These are phyloP conservation scores for Hortiboletus campestris DNA, from an alignment of 768 basidiomycete species.

Conservation along the genomic window DNA sequence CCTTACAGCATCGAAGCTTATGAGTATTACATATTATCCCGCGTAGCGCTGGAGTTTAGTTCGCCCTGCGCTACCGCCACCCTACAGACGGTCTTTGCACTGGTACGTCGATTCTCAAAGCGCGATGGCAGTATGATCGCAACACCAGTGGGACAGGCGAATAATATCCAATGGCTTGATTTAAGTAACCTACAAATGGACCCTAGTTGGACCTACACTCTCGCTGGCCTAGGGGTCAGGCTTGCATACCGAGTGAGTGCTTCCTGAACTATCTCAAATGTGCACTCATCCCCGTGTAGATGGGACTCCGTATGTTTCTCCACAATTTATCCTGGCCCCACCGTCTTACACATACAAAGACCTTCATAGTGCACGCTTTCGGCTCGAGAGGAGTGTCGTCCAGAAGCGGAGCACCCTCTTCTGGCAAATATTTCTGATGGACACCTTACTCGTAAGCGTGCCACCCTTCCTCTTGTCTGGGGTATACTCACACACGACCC, in stretches of 20 bases:
- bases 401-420: conserved; percentile 56
- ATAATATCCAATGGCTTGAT: conserved; percentile 50
- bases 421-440: conserved; percentile 66
- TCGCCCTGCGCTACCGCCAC: conserved; percentile 50
- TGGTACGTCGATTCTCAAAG: conserved; percentile 40
- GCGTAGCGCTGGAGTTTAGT: conserved; percentile 49
- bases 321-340: neutral
- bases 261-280: neutral
- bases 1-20: conserved; percentile 53
- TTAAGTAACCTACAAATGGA: conserved; percentile 50
- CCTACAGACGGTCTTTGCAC: conserved; percentile 49
- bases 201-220: conserved; percentile 52
- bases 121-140: neutral
- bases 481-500: neutral
- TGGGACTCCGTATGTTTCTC: conserved; percentile 49
- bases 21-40: conserved; percentile 61
- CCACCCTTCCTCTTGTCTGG: neutral
- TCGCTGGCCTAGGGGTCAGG: conserved; percentile 58
- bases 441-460: conserved; percentile 55
- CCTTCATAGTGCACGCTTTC: conserved; percentile 59
- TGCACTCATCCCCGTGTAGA: conserved; percentile 29
- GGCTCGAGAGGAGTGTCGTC: conserved; percentile 43
- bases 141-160: conserved; percentile 30
- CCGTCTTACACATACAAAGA: conserved; percentile 36
- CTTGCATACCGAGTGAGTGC: conserved; percentile 57